These are phyloP conservation scores for Salix purpurea DNA, from an alignment of 345 rosid genomes.

Conservation along the genomic window DNA sequence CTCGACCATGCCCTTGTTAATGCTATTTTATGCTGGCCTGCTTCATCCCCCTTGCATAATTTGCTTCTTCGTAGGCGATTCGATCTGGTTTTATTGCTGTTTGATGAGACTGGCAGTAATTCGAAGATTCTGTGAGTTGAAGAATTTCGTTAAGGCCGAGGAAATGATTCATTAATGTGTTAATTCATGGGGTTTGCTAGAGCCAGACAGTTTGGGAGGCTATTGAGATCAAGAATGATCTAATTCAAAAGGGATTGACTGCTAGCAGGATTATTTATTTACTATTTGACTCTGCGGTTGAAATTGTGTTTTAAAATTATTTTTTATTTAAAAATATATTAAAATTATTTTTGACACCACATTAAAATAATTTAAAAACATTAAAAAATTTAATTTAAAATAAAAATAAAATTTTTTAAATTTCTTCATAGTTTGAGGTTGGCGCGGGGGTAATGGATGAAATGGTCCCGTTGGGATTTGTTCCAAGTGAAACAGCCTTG, in stretches of 20 bases:
- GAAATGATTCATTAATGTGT: constrained; percentile 56
- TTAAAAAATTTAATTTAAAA: no score
- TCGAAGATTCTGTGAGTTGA: constrained; percentile 65
- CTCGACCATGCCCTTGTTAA: constrained; percentile 56
- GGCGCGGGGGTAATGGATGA: constrained; percentile 56
- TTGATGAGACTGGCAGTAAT: constrained; percentile 60
- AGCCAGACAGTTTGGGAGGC: constrained; percentile 62
- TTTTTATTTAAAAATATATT: no score
- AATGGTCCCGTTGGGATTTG: constrained; percentile 25
- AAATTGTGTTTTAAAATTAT: no score
- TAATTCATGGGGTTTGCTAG: constrained; percentile 84
- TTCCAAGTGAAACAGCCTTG: not conserved
- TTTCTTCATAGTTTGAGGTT: constrained; percentile 34
- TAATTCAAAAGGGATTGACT: constrained; percentile 40
- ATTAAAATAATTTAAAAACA: no score
- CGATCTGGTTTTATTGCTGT: constrained; percentile 48
- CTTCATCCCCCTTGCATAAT: constrained; percentile 79
- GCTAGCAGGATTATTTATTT: constrained; percentile 31
- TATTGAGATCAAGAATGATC: constrained; percentile 50
- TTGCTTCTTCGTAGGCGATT: constrained; percentile 66
- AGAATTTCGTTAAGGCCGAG: constrained; percentile 58
- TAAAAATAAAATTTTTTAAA: constrained; percentile 14
- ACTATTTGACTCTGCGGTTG: no score
- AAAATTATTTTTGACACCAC: no score
- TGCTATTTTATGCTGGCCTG: constrained; percentile 69